Evolutionary conservation across 1,139 yeast genomes (phyloP).

Genomic region (Hyphopichia burtonii): DNA sequence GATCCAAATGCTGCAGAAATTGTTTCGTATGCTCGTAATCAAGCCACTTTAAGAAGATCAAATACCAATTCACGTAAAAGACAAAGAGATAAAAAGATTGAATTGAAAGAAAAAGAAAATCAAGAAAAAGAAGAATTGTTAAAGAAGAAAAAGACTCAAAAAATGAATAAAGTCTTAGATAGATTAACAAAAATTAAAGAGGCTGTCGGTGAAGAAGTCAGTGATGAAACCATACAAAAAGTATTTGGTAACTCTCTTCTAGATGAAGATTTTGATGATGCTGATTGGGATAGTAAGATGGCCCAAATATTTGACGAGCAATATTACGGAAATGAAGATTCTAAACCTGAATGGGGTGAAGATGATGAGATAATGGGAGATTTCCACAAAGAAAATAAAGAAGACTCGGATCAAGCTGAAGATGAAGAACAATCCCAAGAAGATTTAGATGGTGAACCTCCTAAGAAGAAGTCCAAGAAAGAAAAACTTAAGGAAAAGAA

Average conservation of each 20-base stretch:
- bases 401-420: constrained; percentile 17
- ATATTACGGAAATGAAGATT: constrained; percentile 59
- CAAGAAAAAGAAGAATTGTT: constrained; percentile 59
- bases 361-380: constrained; percentile 28
- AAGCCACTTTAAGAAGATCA: constrained; percentile 85
- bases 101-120: constrained; percentile 51
- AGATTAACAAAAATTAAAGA: constrained; percentile 74
- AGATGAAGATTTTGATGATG: constrained; percentile 86
- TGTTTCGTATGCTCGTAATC: constrained; percentile 94
- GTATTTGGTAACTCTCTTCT: constrained; percentile 74
- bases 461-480: constrained; percentile 45
- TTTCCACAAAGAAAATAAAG: constrained; percentile 16
- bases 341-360: constrained; percentile 42
- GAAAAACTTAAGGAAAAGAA: constrained; percentile 55
- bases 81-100: constrained; percentile 72
- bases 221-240: constrained; percentile 58
- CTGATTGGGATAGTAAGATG: constrained; percentile 90
- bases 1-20: constrained; percentile 90
- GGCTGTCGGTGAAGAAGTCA: constrained; percentile 77
- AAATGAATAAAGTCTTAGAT: constrained; percentile 75
- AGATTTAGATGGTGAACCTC: constrained; percentile 32
- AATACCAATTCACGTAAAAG: constrained; percentile 74
- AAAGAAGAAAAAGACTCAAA: constrained; percentile 70
- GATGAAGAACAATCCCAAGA: constrained; percentile 38
- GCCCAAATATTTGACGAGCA: constrained; percentile 83